These are phyloP conservation scores for Bryoerythrophyllum caledonicum DNA, from an alignment of 225 moss, liverwort and hornwort species.

Conservation along the genomic window DNA sequence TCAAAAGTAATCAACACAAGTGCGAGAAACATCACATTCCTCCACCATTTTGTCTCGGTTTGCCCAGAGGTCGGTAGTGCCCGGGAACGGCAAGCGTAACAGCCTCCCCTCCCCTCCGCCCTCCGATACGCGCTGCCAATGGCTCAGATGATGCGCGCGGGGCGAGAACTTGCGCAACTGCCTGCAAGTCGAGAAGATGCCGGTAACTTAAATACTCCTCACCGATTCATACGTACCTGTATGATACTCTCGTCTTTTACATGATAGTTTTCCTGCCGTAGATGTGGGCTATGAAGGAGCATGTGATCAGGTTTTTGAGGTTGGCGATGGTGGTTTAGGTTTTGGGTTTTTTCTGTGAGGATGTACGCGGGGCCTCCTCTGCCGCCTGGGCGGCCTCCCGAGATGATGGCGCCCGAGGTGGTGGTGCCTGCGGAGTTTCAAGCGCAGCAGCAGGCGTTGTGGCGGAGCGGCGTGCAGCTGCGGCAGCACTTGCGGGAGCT, in stretches of 20 bases:
- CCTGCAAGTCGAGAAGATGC: background rate
- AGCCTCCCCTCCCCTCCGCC: background rate
- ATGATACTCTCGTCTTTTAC: background rate
- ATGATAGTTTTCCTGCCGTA: conserved; percentile 1
- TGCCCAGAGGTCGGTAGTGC: conserved; percentile 37
- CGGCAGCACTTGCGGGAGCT: conserved; percentile 47
- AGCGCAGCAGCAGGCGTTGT: conserved; percentile 36
- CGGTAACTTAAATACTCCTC: background rate
- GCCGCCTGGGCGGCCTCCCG: conserved; percentile 41
- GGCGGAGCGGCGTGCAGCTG: conserved; percentile 53
- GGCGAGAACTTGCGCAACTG: conserved; percentile 25
- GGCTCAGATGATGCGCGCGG: conserved; percentile 36
- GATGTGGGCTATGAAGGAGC: background rate
- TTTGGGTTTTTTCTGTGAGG: background rate
- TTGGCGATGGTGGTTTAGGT: background rate
- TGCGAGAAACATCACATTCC: background rate
- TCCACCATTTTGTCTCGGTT: background rate
- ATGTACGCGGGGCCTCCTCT: conserved; percentile 48
- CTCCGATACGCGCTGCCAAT: conserved; percentile 6
- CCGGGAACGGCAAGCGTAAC: conserved; percentile 19
- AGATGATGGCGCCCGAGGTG: conserved; percentile 4
- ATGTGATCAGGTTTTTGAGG: conserved; percentile 20
- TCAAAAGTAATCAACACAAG: no score
- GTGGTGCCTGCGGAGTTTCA: conserved; percentile 45
- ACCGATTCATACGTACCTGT: background rate